Percentiles rank a stretch among this genome's conserved stretches.
Conservation (phyloP, 1,284 basidiomycete genomes). For the Fistulina hepatica region DNA sequence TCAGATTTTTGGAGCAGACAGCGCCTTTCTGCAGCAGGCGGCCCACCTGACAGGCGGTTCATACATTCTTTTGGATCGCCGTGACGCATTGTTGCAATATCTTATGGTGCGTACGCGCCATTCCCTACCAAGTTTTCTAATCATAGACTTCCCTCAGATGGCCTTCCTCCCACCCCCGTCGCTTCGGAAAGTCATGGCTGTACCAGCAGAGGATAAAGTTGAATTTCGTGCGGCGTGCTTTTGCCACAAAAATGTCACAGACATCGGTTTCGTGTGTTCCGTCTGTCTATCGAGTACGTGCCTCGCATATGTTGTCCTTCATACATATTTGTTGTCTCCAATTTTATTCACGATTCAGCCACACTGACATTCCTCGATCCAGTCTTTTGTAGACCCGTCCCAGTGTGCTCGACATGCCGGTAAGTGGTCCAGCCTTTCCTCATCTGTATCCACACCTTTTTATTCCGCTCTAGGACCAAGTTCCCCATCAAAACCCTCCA, state of each 20-base stretch:
- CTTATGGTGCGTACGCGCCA: conserved; percentile 50
- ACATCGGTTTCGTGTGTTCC: conserved; percentile 96
- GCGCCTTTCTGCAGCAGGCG: conserved; percentile 96
- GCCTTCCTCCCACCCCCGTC: conserved; percentile 80
- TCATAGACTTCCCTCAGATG: conserved; percentile 46
- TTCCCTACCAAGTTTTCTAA: conserved; percentile 6
- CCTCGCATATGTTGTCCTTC: conserved; percentile 6
- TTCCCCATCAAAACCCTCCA: conserved; percentile 85
- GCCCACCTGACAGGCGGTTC: conserved; percentile 91
- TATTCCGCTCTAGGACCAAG: conserved; percentile 54
- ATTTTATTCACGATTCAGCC: conserved; percentile 3
- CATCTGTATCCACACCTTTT: conserved; percentile 9
- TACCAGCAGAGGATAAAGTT: conserved; percentile 89
- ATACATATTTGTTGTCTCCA: conserved; percentile 7
- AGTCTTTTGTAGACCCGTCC: conserved; percentile 92
- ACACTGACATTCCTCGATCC: conserved; percentile 7
- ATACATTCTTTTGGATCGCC: conserved; percentile 76
- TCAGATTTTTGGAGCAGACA: conserved; percentile 83
- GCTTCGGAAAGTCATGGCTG: conserved; percentile 67
- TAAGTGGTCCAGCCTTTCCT: conserved; percentile 28
- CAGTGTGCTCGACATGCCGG: conserved; percentile 90
- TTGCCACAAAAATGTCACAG: conserved; percentile 95
- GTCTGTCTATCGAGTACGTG: conserved; percentile 86
- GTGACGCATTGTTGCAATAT: conserved; percentile 79
- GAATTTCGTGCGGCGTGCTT: conserved; percentile 98